Evolutionary conservation across 2,329 filamentous ascomycete genomes (phyloP).

Genomic region (Nemania sp.): DNA sequence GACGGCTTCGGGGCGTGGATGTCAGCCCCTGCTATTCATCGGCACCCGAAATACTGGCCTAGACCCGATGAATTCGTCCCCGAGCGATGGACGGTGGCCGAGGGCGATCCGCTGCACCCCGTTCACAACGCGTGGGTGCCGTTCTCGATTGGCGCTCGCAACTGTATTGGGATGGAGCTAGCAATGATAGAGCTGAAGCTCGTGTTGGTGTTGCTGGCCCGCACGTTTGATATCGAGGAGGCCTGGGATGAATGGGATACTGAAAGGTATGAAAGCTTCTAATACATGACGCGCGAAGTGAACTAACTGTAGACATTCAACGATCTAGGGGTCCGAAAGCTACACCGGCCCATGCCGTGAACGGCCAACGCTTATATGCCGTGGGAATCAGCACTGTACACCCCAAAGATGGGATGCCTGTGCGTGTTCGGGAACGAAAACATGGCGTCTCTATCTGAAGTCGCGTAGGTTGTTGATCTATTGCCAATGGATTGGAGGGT

Average conservation of each 20-base stretch:
- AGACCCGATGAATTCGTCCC: constrained; percentile 51
- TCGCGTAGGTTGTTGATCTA: too few species aligned
- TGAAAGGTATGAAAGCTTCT: too few species aligned
- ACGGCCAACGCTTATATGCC: not conserved
- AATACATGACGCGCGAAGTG: too few species aligned
- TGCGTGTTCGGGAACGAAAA: too few species aligned
- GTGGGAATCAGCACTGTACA: not conserved
- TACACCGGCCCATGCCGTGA: not conserved
- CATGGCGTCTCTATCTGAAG: too few species aligned
- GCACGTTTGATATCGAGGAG: constrained; percentile 62
- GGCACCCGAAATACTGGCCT: constrained; percentile 45
- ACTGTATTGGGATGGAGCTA: constrained; percentile 68
- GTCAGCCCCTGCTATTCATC: constrained; percentile 37
- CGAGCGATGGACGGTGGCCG: constrained; percentile 47
- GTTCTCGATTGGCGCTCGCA: constrained; percentile 64
- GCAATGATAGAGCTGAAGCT: constrained; percentile 64
- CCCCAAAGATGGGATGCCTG: too few species aligned
- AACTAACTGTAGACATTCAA: not conserved
- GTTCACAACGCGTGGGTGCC: constrained; percentile 61
- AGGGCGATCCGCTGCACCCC: constrained; percentile 42
- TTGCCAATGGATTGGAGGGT: too few species aligned
- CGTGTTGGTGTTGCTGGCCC: constrained; percentile 59
- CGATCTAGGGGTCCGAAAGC: not conserved
- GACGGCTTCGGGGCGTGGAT: constrained; percentile 38
- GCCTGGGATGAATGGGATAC: constrained; percentile 56